Evolutionary conservation across 495 filamentous ascomycete genomes (phyloP).

Genomic region (Achaetomiella virescens): DNA sequence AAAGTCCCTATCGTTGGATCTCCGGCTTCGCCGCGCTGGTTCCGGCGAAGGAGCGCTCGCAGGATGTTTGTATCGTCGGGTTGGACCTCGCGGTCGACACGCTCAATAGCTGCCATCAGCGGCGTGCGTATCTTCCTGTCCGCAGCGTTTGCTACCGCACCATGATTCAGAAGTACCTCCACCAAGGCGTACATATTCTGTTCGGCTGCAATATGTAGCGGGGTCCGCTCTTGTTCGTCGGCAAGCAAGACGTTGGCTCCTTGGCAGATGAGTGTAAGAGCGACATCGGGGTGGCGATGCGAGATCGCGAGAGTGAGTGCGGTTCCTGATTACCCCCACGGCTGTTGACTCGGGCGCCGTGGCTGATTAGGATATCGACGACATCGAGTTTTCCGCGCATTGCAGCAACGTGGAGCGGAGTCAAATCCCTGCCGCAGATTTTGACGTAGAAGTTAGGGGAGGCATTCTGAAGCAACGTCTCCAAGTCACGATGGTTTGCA

Average conservation of each 20-base stretch:
- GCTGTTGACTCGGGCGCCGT: constrained; percentile 8
- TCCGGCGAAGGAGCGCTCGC: neutral
- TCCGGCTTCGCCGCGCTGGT: neutral
- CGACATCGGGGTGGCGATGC: neutral
- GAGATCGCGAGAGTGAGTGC: constrained; percentile 10
- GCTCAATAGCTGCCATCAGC: constrained; percentile 6
- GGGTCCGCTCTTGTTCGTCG: neutral
- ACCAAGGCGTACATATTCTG: constrained; percentile 7
- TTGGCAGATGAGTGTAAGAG: neutral
- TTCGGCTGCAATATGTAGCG: constrained; percentile 7
- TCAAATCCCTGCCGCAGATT: neutral
- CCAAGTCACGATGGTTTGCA: neutral
- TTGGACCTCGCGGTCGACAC: constrained; percentile 7
- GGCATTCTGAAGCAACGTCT: neutral
- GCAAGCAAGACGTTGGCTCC: too few species aligned
- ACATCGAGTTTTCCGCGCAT: constrained; percentile 4
- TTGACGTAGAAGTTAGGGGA: constrained; percentile 10
- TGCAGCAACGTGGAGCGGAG: constrained; percentile 9
- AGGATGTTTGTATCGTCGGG: constrained; percentile 7
- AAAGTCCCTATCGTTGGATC: neutral
- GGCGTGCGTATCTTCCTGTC: constrained; percentile 5
- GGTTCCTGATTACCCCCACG: neutral
- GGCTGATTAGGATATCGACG: constrained; percentile 6
- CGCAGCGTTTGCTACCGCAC: constrained; percentile 1
- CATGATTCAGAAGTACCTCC: constrained; percentile 7